Evolutionary conservation across 139 green algal species (phyloP).

Genomic region (Chlorella sp.): DNA sequence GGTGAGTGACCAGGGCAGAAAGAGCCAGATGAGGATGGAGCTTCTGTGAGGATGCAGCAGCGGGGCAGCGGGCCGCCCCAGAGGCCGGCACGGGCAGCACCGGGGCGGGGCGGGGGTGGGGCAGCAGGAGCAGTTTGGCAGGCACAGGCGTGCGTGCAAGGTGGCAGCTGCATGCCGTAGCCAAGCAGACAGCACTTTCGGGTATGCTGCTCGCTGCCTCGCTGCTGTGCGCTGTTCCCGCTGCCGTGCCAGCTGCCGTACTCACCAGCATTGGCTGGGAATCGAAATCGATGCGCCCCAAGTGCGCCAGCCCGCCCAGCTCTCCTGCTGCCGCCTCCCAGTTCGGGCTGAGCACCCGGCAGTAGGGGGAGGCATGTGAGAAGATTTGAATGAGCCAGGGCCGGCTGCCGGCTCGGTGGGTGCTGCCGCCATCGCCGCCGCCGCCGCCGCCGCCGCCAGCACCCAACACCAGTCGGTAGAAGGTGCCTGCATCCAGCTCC

Average conservation of each 20-base stretch:
- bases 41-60: no score
- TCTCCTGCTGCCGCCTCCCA: not conserved
- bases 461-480: slow-evolving; percentile 3
- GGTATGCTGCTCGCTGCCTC: no score
- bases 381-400: slow-evolving; percentile 14
- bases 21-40: not conserved
- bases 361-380: not conserved
- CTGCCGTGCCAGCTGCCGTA: not conserved
- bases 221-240: no score
- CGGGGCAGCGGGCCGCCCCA: not conserved
- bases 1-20: not conserved
- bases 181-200: not conserved
- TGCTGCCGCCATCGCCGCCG: not conserved
- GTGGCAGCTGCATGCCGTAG: not conserved
- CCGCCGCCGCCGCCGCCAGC: not conserved
- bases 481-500: not conserved
- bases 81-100: no score
- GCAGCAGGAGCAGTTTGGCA: not conserved
- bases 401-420: not conserved
- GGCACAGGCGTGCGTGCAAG: not conserved
- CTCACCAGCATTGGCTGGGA: slow-evolving; percentile 19
- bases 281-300: not conserved
- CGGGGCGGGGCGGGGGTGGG: no score
- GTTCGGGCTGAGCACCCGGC: not conserved
- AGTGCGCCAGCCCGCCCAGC: not conserved